These are phyloP conservation scores for Aspergillus tubingensis DNA, from an alignment of 2,329 filamentous ascomycete genomes.

Conservation along the genomic window DNA sequence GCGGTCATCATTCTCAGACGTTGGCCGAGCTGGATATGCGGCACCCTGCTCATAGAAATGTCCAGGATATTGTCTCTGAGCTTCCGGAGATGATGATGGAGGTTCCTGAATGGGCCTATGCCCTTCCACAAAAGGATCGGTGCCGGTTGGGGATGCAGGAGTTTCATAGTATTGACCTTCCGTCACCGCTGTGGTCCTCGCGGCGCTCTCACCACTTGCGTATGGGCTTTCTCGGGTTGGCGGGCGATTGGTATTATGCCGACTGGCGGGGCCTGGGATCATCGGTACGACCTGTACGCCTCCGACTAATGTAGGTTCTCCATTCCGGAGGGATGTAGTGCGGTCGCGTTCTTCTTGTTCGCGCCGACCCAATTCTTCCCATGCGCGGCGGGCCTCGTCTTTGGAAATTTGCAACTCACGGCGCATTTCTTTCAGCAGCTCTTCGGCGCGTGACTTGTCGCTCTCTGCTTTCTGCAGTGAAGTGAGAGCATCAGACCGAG, in stretches of 20 bases:
- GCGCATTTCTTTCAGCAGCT: conserved; percentile 83
- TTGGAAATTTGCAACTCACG: conserved; percentile 93
- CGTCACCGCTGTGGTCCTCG: conserved; percentile 27
- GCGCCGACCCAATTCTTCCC: conserved; percentile 91
- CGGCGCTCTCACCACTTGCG: conserved; percentile 36
- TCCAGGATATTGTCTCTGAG: conserved; percentile 30
- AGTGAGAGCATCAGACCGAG: conserved; percentile 66
- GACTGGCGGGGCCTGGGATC: conserved; percentile 68
- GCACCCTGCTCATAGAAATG: conserved; percentile 45
- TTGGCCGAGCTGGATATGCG: conserved; percentile 39
- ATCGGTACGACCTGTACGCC: conserved; percentile 95
- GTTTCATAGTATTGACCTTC: conserved; percentile 54
- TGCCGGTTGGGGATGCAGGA: conserved; percentile 57
- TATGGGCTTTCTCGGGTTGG: conserved; percentile 51
- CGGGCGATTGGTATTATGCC: conserved; percentile 52
- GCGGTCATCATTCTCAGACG: conserved; percentile 50
- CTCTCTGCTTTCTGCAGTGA: conserved; percentile 67
- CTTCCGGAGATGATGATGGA: conserved; percentile 35
- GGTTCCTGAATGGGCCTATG: conserved; percentile 25
- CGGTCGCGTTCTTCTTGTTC: conserved; percentile 92
- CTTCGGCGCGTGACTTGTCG: conserved; percentile 70
- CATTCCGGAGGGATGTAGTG: conserved; percentile 80
- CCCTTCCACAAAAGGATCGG: conserved; percentile 63
- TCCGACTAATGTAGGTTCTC: conserved; percentile 83
- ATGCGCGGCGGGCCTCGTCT: conserved; percentile 90